These are phyloP conservation scores for Hyaloraphidium curvatum DNA, from an alignment of 192 early-diverging fungal genomes.

Conservation along the genomic window DNA sequence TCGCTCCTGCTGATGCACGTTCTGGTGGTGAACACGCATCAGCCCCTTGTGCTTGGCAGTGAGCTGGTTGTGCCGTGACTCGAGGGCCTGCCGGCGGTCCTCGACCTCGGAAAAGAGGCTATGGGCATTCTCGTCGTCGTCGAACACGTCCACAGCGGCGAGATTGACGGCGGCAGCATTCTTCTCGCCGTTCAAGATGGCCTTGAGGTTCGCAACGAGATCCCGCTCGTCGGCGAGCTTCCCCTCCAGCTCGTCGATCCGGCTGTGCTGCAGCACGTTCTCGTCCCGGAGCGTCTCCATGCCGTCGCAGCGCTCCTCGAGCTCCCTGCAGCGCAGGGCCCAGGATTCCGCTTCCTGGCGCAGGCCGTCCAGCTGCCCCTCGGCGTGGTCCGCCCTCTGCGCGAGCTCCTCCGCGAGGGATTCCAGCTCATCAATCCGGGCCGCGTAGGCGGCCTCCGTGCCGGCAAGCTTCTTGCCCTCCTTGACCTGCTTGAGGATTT, in stretches of 20 bases:
- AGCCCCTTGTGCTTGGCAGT: conserved; percentile 12
- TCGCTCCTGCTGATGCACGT: conserved; percentile 19
- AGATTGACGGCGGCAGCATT: conserved; percentile 4
- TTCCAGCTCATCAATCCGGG: conserved; percentile 7
- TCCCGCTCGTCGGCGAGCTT: conserved; percentile 13
- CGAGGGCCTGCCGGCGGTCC: conserved; percentile 12
- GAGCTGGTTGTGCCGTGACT: conserved; percentile 10
- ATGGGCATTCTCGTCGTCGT: conserved; percentile 5
- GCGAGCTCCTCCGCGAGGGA: neutral
- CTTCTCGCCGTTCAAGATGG: neutral
- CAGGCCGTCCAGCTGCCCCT: conserved; percentile 5
- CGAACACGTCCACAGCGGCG: conserved; percentile 3
- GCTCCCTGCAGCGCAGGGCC: neutral
- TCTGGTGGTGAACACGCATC: conserved; percentile 12
- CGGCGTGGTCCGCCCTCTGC: conserved; percentile 5
- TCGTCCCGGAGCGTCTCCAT: conserved; percentile 6
- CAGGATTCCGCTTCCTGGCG: neutral
- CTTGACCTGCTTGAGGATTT: neutral
- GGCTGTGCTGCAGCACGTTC: conserved; percentile 2
- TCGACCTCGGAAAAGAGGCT: conserved; percentile 21
- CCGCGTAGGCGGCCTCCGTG: neutral
- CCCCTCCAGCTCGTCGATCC: conserved; percentile 13
- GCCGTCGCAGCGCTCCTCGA: conserved; percentile 5
- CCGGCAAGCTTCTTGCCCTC: neutral
- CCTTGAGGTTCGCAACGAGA: conserved; percentile 7